These are phyloP conservation scores for Sistotremastrum suecicum DNA, from an alignment of 768 basidiomycete species.

Conservation along the genomic window DNA sequence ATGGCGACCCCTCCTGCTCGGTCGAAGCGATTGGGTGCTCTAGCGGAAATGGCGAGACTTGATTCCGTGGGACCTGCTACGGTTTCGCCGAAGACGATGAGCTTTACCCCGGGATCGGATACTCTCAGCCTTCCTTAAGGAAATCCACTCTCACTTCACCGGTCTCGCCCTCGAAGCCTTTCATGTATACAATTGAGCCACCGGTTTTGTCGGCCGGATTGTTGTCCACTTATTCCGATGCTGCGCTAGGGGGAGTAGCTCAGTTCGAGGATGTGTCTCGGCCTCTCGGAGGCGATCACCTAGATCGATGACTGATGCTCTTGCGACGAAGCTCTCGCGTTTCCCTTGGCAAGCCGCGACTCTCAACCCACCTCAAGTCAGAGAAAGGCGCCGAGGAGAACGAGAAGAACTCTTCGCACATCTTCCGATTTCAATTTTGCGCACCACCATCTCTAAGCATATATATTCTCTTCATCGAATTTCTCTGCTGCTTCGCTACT, in stretches of 20 bases:
- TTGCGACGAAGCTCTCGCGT: not conserved
- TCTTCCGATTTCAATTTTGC: conserved; percentile 35
- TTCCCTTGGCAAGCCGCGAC: conserved; percentile 6
- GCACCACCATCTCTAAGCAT: conserved; percentile 68
- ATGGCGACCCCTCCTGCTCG: conserved; percentile 14
- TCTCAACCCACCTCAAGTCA: conserved; percentile 6
- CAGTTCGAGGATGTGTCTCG: conserved; percentile 14
- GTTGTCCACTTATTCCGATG: conserved; percentile 28
- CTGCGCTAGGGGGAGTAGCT: conserved; percentile 11
- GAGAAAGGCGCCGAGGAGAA: conserved; percentile 7
- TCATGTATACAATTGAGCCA: not conserved
- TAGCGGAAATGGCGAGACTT: too few species aligned
- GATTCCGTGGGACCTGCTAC: not conserved
- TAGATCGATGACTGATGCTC: conserved; percentile 3
- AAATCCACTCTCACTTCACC: conserved; percentile 46
- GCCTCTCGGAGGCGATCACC: conserved; percentile 13
- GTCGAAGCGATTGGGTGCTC: too few species aligned
- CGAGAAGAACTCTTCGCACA: conserved; percentile 11
- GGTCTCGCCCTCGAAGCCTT: conserved; percentile 16
- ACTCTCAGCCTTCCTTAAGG: not conserved
- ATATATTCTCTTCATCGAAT: conserved; percentile 50
- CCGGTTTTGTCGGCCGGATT: conserved; percentile 19
- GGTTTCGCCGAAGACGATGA: too few species aligned
- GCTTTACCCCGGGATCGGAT: too few species aligned
- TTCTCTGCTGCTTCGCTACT: conserved; percentile 51